Evolutionary conservation across 192 early-diverging fungal genomes (phyloP).

Genomic region (Fimicolochytrium jonesii): DNA sequence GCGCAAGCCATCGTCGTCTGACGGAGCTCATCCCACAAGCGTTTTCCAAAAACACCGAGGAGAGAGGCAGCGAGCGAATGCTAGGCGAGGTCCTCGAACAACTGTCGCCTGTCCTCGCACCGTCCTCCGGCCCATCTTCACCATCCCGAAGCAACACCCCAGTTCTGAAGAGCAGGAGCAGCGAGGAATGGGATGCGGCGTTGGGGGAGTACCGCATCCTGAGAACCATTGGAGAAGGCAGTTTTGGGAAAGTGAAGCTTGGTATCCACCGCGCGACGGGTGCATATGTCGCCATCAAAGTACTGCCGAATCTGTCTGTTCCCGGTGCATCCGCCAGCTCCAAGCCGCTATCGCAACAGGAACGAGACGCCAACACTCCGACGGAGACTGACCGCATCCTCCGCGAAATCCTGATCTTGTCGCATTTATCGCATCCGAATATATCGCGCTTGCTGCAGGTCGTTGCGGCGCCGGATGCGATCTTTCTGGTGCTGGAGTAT

Average conservation of each 20-base stretch:
- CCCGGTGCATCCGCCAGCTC: too few relatives aligned
- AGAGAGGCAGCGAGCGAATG: too few relatives aligned
- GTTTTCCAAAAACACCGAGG: too few relatives aligned
- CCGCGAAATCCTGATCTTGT: constrained; percentile 54
- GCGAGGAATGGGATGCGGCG: constrained; percentile 18
- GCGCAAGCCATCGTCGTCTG: too few relatives aligned
- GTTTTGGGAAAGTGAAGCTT: constrained; percentile 45
- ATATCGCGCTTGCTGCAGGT: constrained; percentile 76
- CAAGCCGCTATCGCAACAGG: neutral
- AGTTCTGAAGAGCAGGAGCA: neutral
- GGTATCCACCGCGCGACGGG: constrained; percentile 33
- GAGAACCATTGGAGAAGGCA: constrained; percentile 43
- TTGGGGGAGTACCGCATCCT: constrained; percentile 27
- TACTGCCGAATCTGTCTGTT: too few relatives aligned
- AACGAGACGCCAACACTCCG: neutral
- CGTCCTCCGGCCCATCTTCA: too few relatives aligned
- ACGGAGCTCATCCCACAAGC: too few relatives aligned
- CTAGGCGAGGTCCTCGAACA: too few relatives aligned
- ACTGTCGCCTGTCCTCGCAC: too few relatives aligned
- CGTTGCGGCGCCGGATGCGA: constrained; percentile 60
- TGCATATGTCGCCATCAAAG: constrained; percentile 24
- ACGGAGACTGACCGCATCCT: constrained; percentile 37
- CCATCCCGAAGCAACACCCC: too few relatives aligned
- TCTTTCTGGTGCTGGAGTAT: constrained; percentile 36
- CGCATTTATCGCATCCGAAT: constrained; percentile 58